phyloP scores from a whole-genome alignment of 768 basidiomycete species.

The Kwoniella europaea region DNA sequence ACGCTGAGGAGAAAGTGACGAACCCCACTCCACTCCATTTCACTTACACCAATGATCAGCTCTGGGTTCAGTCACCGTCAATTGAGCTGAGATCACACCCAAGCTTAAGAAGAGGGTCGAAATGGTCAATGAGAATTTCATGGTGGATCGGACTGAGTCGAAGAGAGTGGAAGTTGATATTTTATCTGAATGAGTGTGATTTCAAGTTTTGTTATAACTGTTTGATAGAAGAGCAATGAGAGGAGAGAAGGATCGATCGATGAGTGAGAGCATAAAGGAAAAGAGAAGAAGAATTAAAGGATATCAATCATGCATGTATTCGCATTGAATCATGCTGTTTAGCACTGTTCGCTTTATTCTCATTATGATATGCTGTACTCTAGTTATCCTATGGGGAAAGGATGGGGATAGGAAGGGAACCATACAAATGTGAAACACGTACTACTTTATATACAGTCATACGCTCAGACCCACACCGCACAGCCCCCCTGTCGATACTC shows the following conservation, averaged over 20 bases:
- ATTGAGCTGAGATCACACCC: constrained; percentile 15
- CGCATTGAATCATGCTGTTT: neutral
- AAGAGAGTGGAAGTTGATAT: neutral
- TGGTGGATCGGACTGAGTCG: neutral
- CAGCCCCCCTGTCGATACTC: constrained; percentile 4
- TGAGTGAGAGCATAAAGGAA: neutral
- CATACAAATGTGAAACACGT: neutral
- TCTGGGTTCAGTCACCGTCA: constrained; percentile 34
- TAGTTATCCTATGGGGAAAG: neutral
- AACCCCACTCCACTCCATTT: neutral
- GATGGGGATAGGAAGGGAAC: neutral
- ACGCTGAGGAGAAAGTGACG: neutral
- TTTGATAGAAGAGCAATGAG: neutral
- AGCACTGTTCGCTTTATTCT: neutral
- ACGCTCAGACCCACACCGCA: constrained; percentile 8
- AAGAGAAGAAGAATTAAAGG: neutral
- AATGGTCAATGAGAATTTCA: constrained; percentile 10
- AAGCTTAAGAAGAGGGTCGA: constrained; percentile 6
- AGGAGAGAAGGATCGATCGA: neutral
- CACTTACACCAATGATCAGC: constrained; percentile 45
- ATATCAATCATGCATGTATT: neutral
- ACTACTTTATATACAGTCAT: neutral
- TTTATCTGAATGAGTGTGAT: neutral
- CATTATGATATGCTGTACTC: neutral
- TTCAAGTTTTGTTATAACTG: neutral